phyloP scores from a whole-genome alignment of 2,329 filamentous ascomycete genomes.

The Colletotrichum spaethianum region DNA sequence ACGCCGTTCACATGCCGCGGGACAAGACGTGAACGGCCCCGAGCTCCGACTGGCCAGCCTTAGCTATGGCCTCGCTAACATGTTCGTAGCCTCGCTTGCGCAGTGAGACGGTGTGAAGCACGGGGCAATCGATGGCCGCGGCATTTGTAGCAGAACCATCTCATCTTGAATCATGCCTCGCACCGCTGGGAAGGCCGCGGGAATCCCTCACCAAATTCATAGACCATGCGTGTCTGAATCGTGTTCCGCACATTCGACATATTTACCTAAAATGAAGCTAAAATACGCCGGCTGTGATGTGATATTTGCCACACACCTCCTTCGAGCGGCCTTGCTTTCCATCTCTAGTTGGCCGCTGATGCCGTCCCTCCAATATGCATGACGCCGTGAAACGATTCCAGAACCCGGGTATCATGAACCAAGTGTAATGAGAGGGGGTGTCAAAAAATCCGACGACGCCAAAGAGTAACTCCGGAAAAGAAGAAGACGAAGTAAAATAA shows the following conservation, averaged over 20 bases:
- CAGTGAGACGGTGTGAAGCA: slow-evolving; percentile 1
- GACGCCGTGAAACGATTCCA: background rate
- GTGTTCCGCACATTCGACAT: background rate
- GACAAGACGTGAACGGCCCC: no score
- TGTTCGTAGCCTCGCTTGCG: background rate
- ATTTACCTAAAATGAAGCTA: background rate
- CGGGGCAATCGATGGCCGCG: slow-evolving; percentile 1
- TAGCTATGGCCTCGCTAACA: no score
- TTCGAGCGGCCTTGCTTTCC: background rate
- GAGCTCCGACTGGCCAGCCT: no score
- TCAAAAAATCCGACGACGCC: background rate
- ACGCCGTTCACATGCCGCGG: background rate
- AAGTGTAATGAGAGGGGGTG: slow-evolving; percentile 7
- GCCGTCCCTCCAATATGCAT: slow-evolving; percentile 5
- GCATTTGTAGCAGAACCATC: slow-evolving; percentile 19
- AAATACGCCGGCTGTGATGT: background rate
- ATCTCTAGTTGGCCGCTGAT: background rate
- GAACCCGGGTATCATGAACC: slow-evolving; percentile 22
- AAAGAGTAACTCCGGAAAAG: background rate
- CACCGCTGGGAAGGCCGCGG: background rate
- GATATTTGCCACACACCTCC: background rate
- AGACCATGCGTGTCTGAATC: background rate
- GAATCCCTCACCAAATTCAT: background rate
- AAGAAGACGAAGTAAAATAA: background rate
- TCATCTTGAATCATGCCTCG: slow-evolving; percentile 9